A percentile compares a stretch with the other conserved stretches of the same genome.
phyloP scores from a whole-genome alignment of 495 filamentous ascomycete species.

The Bryoglossum gracile region DNA sequence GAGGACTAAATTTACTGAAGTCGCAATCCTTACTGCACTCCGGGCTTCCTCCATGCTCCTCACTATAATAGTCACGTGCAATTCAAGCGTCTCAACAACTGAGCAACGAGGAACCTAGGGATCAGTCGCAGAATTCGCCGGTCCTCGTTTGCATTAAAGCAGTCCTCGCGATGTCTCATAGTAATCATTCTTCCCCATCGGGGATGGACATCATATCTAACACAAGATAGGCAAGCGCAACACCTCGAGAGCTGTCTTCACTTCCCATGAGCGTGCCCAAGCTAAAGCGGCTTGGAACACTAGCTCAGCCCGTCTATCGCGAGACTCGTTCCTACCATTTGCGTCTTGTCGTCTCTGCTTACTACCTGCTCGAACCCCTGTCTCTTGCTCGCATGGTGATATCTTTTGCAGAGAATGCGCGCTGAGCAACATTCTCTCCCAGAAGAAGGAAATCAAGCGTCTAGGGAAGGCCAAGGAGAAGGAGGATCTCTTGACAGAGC shows the following conservation, averaged over 20 bases:
- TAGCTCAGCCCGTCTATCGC: slow-evolving; percentile 74
- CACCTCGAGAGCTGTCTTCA: slow-evolving; percentile 94
- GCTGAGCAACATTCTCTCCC: slow-evolving; percentile 79
- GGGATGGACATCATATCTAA: not conserved
- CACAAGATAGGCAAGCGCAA: slow-evolving; percentile 71
- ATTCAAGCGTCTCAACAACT: too few species aligned
- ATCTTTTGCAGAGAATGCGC: slow-evolving; percentile 98
- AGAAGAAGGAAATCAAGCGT: slow-evolving; percentile 89
- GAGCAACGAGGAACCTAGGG: too few species aligned
- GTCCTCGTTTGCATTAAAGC: too few species aligned
- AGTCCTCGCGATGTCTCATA: slow-evolving; percentile 43
- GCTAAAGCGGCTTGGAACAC: slow-evolving; percentile 76
- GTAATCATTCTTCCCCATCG: slow-evolving; percentile 31
- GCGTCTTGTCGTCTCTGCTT: slow-evolving; percentile 86
- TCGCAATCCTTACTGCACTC: too few species aligned
- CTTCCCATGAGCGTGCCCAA: slow-evolving; percentile 78
- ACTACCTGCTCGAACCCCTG: slow-evolving; percentile 72
- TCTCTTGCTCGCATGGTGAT: slow-evolving; percentile 68
- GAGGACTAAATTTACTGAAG: too few species aligned
- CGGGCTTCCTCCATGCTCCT: too few species aligned
- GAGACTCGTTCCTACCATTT: slow-evolving; percentile 92
- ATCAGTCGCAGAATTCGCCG: too few species aligned
- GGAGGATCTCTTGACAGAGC: slow-evolving; percentile 45
- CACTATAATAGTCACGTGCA: too few species aligned
- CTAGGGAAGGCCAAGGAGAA: slow-evolving; percentile 59